Evolutionary conservation across 2,329 filamentous ascomycete genomes (phyloP).

Genomic region (Colletotrichum sp.): DNA sequence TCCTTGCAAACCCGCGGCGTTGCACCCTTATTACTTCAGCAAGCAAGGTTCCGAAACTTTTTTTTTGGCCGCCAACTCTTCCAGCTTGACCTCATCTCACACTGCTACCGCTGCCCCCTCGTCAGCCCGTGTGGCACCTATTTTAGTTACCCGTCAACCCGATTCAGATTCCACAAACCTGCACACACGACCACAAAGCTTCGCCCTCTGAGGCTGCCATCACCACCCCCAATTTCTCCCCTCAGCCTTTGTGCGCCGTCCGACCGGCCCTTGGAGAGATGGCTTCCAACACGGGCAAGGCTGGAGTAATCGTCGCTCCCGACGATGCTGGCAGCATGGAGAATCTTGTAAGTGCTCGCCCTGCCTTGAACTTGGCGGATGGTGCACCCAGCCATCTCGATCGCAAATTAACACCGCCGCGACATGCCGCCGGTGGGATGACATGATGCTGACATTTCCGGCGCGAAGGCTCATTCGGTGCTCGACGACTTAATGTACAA

Average conservation of each 20-base stretch:
- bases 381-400: neutral
- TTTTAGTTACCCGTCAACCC: slow-evolving; percentile 22
- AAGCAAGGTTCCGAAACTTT: slow-evolving; percentile 19
- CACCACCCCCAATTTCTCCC: neutral
- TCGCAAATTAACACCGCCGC: neutral
- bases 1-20: neutral
- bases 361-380: neutral
- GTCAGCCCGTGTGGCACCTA: slow-evolving; percentile 19
- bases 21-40: slow-evolving; percentile 15
- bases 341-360: slow-evolving; percentile 59
- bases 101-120: slow-evolving; percentile 1
- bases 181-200: slow-evolving; percentile 19
- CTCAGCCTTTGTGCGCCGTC: slow-evolving; percentile 1
- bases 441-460: slow-evolving; percentile 6
- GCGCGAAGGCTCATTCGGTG: slow-evolving; percentile 62
- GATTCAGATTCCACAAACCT: slow-evolving; percentile 18
- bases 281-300: slow-evolving; percentile 56
- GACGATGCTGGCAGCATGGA: slow-evolving; percentile 59
- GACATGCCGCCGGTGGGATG: neutral
- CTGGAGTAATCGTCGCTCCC: slow-evolving; percentile 60
- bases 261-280: slow-evolving; percentile 28
- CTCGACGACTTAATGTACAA: slow-evolving; percentile 80
- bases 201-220: slow-evolving; percentile 14
- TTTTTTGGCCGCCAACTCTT: neutral
- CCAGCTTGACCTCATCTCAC: slow-evolving; percentile 1